Base-by-base conservation (phyloP, 192 early-diverging fungal species). In the Gonapodya sp. region DNA sequence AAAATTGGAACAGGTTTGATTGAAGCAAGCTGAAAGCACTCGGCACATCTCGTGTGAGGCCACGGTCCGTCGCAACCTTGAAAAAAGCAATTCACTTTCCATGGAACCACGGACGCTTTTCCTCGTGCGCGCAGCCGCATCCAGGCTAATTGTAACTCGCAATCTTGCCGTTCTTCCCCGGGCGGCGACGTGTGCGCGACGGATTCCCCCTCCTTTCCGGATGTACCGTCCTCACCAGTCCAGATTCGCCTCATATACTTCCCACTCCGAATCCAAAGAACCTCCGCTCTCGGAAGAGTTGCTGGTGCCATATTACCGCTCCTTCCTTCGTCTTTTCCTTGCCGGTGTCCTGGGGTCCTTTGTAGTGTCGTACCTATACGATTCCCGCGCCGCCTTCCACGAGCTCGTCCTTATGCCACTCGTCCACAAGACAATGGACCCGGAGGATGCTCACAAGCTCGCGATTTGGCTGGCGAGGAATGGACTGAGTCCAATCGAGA, bases 361-460 rank as follows among this genome's bases (percentile, higher is more conserved):
- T 16, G 89, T 89, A 16, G 80, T 87, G 79, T 78, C 87, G 46
- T 95, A 92, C 82, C 85, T 87, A 35, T 88, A 84, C 34, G 94
- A 96, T 84, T 86, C 93, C 34, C 92, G 94, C n/a, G 92, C 94
- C 1, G 89, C 86, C 8, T 82, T 94, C 14, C 92, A 96, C 85
- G 87, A 84, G 35, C 88, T 88, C 81, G 81, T 93, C 18, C 78
- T 83, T 35, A 91, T 92, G 82, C 94, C 95, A 1, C 30, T 93
- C 35, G 81, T 95, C 83, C 94, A 91, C 77, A 83, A 85, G 35
- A 73, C 86, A 33, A 81, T 94, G 72, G 94, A 95, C 81, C 82
- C 94, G 1, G 95, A 96, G 78, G 83, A 88, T 1, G 92, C 93
- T 0, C 95, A 96, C 84, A 88, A 87, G 83, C 81, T 93, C 64